Percentiles rank a stretch among this genome's conserved stretches.
phyloP scores from a whole-genome alignment of 805 yeast species.

The Sungouiella blattae region DNA sequence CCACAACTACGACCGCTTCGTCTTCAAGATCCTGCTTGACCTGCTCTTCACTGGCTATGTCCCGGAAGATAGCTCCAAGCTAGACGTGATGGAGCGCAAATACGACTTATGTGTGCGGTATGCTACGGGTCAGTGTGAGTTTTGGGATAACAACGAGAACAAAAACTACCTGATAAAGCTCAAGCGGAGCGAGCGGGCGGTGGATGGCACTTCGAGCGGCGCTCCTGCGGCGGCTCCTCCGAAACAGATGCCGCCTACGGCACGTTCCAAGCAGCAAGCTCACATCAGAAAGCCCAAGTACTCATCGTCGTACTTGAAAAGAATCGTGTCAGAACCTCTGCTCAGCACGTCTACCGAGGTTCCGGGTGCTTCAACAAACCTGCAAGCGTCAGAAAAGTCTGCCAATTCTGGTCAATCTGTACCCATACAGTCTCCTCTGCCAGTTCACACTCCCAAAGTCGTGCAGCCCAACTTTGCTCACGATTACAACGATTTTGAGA shows the following conservation, averaged over 20 bases:
- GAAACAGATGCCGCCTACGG: slow-evolving; percentile 6
- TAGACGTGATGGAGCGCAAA: slow-evolving; percentile 14
- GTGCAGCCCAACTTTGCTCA: too few species aligned
- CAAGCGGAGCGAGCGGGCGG: neutral
- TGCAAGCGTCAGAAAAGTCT: too few species aligned
- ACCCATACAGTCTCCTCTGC: too few species aligned
- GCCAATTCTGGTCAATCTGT: too few species aligned
- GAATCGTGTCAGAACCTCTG: slow-evolving; percentile 25
- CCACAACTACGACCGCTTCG: slow-evolving; percentile 65
- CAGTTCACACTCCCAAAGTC: too few species aligned
- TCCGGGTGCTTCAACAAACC: too few species aligned
- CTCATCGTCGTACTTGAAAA: slow-evolving; percentile 34
- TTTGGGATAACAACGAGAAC: slow-evolving; percentile 73
- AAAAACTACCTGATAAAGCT: slow-evolving; percentile 57
- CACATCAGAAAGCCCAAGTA: slow-evolving; percentile 30
- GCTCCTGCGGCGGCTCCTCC: neutral
- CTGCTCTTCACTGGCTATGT: slow-evolving; percentile 30
- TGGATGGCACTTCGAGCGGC: neutral
- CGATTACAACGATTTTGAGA: slow-evolving; percentile 32
- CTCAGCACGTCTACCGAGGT: too few species aligned
- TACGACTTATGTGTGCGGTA: slow-evolving; percentile 58
- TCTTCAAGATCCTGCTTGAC: slow-evolving; percentile 56
- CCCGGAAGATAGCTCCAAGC: neutral
- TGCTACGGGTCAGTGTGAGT: slow-evolving; percentile 45
- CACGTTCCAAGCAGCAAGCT: slow-evolving; percentile 10